Evolutionary conservation across 2,329 filamentous ascomycete species (phyloP).

Genomic region (Botrytis fabae): DNA sequence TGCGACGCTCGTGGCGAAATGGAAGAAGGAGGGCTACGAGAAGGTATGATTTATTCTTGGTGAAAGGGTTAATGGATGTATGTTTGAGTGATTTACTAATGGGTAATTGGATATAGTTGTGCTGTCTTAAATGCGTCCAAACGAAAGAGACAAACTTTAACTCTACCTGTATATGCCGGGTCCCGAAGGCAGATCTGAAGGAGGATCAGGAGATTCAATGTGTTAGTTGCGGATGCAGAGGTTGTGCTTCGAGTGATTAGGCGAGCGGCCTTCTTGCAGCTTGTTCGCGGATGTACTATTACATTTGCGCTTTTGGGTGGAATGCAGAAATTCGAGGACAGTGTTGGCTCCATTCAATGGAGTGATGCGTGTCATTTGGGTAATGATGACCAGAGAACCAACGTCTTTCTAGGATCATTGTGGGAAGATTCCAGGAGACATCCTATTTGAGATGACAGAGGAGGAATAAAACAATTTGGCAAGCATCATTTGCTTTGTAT

Average conservation of each 20-base stretch:
- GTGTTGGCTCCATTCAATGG: neutral
- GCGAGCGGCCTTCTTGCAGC: neutral
- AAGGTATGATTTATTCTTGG: slow-evolving; percentile 60
- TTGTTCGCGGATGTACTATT: slow-evolving; percentile 6
- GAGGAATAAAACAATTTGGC: neutral
- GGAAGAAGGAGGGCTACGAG: slow-evolving; percentile 99
- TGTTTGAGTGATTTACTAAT: slow-evolving; percentile 9
- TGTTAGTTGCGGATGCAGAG: slow-evolving; percentile 90
- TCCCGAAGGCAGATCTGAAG: slow-evolving; percentile 85
- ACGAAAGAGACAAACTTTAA: slow-evolving; percentile 99
- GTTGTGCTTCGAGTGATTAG: slow-evolving; percentile 82
- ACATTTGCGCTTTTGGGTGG: neutral
- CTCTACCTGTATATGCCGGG: slow-evolving; percentile 93
- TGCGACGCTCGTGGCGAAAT: slow-evolving; percentile 94
- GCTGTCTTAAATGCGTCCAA: slow-evolving; percentile 93
- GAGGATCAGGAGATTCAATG: slow-evolving; percentile 90
- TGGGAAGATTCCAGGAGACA: neutral
- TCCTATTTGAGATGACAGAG: neutral
- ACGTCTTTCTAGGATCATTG: neutral
- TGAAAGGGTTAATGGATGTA: neutral
- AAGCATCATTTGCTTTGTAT: slow-evolving; percentile 1
- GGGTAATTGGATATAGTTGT: slow-evolving; percentile 58
- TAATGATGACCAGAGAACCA: slow-evolving; percentile 12
- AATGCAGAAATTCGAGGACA: neutral
- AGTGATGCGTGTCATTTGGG: neutral